Base-by-base conservation (phyloP, 306 rosid genomes). In the Fragaria nilgerrensis region DNA sequence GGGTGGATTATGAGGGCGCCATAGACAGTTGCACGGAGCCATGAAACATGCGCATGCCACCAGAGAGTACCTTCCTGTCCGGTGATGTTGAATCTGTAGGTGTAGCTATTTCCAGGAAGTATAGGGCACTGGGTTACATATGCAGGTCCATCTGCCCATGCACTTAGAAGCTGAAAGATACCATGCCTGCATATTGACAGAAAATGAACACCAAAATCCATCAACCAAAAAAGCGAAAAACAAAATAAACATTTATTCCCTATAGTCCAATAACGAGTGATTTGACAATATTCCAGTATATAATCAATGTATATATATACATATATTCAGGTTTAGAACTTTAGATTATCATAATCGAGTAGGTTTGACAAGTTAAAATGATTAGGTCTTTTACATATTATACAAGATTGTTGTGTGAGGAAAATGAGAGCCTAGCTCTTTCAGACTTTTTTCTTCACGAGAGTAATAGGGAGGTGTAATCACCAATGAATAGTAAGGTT, bases 51-150 rank as follows among this genome's bases (percentile, higher is more conserved):
- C n/a, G n/a, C n/a, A n/a, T n/a, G n/a, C n/a, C n/a, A n/a, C n/a
- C 96, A 93, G 19, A 90, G 89, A 11, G 94, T 93, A 0, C 97
- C 96, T 48, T 93, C 96, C 74, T 93, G 94, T 29, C 80, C 85
- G 7, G 76, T 85, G 74, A 93, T 68, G 0, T 82, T 81, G 59
- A 90, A 93, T 58, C 22, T 82, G 65, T 93, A 88, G 0, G 90
- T 84, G 49, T 83, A 92, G 7, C 29, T 87, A 1, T 74, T 19
- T 7, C 84, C 85, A 0, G 94, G 59, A 16, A 48, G 85, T 27
- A 92, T 89, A 10, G 96, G 92, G 37, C 96, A 92, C 58, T 92
- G 97, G 17, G 94, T 92, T 55, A 85, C 82, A 62, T 75, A 86
- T 36, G 32, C 88, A 0, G 96, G 96, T 22, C 97, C 97, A 17